phyloP scores from a whole-genome alignment of 208 protist genomes.

The Trypanosoma grayi region DNA sequence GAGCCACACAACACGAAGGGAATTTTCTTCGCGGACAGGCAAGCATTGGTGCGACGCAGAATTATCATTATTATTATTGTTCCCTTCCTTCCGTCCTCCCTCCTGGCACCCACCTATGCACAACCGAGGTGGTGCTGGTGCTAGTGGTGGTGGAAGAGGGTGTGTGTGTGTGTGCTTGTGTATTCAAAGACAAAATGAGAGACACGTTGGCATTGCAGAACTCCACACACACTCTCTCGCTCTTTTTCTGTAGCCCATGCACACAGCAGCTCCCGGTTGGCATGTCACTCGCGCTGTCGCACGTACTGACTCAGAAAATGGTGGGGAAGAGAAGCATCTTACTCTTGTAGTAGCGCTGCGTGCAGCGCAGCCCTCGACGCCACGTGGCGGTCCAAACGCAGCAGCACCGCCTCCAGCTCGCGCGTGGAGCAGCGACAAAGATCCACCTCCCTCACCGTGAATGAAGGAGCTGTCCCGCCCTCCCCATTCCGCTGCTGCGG shows the following conservation, averaged over 20 bases:
- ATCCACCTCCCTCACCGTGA: conserved; percentile 3
- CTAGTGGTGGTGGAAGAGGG: too few relatives aligned
- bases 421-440: background rate
- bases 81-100: background rate
- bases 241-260: too few relatives aligned
- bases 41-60: conserved; percentile 3
- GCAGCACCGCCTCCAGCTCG: conserved; percentile 6
- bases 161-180: too few relatives aligned
- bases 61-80: conserved; percentile 4
- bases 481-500: background rate
- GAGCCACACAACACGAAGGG: conserved; percentile 30
- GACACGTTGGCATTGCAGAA: too few relatives aligned
- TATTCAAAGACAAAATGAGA: background rate
- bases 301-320: background rate
- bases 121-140: too few relatives aligned
- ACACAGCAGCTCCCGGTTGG: background rate
- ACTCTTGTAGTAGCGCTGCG: conserved; percentile 2
- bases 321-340: background rate
- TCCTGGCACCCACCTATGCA: background rate
- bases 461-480: background rate
- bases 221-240: too few relatives aligned
- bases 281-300: background rate
- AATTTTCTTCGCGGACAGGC: conserved; percentile 18
- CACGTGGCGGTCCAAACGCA: conserved; percentile 4
- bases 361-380: conserved; percentile 2